Conservation (phyloP, 2,329 filamentous ascomycete genomes). For the Lasiodiplodia gonubiensis region DNA sequence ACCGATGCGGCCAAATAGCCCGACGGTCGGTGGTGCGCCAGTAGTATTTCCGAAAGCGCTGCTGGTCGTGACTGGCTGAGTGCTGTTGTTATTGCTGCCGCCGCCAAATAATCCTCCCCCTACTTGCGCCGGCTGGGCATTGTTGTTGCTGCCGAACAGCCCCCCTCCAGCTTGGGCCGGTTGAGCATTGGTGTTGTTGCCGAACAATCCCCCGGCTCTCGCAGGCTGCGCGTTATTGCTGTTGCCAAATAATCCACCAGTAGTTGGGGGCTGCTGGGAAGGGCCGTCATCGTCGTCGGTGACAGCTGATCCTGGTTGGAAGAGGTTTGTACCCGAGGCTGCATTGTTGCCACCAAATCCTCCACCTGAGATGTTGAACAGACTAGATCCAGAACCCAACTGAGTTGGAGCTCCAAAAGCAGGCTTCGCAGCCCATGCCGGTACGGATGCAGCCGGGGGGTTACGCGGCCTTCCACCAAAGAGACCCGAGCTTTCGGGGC, state of each 20-base stretch:
- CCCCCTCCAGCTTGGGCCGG: neutral
- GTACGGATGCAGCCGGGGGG: neutral
- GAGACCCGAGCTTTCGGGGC: conserved; percentile 13
- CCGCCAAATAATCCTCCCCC: neutral
- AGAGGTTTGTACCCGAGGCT: neutral
- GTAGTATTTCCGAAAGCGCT: neutral
- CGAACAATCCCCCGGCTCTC: conserved; percentile 1
- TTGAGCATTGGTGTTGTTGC: neutral
- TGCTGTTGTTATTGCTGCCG: neutral
- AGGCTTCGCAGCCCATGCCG: neutral
- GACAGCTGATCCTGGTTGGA: neutral
- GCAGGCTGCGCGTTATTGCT: neutral
- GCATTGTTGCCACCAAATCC: neutral
- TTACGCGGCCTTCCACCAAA: neutral
- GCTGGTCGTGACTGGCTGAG: neutral
- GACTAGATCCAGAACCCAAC: neutral
- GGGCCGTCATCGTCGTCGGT: neutral
- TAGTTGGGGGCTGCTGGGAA: neutral
- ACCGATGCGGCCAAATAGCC: neutral
- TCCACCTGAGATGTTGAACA: neutral
- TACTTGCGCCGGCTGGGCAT: neutral
- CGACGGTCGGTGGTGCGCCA: neutral
- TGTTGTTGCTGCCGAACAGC: conserved; percentile 5
- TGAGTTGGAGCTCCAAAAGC: neutral
- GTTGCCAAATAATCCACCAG: neutral